Base-by-base conservation (phyloP, 495 filamentous ascomycete species). In the Parathielavia hyrcaniae region DNA sequence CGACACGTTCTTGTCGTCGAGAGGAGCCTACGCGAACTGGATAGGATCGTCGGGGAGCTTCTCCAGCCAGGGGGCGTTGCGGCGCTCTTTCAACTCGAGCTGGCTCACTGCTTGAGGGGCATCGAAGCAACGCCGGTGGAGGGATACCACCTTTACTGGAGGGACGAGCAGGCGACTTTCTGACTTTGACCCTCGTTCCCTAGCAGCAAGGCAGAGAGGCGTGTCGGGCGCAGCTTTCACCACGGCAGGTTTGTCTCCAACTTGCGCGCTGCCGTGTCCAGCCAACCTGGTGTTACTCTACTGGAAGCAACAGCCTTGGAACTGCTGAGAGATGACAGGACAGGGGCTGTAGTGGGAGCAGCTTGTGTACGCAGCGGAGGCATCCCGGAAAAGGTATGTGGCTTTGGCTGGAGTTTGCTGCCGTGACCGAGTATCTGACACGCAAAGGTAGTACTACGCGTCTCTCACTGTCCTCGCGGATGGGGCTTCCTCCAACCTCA, bases 41-140 rank as follows among this genome's bases (percentile, higher is more conserved):
- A 93, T 71, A 83, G 90, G 50, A 93, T 95, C 61, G 87, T 93
- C 17, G 89, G 89, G 26, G 89, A 95, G 72, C 71, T 95, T 44
- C 70, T 95, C 59, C 89, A 95, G 65, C 89, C 90, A 12, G 89
- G 89, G 5, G 89, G 89, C 30, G 86, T 92, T 16, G 72, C 75
- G 35, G 87, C 89, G 36, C 75, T 95, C 53, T 79, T 85, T 61
- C 77, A 83, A 49, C 71, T 92, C 38, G 90, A 87, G 9, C 69
- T 95, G 50, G 58, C 62, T 43, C 81, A 86, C 54, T 92, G 89
- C 65, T 72, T 95, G 13, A 86, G 91, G 35, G 86, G 72, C 11
- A 93, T 95, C 58, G 89, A 92, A 64, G 84, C 88, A 1, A 79
- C 91, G 30, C 71, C 71, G 0, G 84, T 87, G 9, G 74, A 82